Evolutionary conservation across 148 eudicot species (phyloP).

Genomic region (Silene uniflora): DNA sequence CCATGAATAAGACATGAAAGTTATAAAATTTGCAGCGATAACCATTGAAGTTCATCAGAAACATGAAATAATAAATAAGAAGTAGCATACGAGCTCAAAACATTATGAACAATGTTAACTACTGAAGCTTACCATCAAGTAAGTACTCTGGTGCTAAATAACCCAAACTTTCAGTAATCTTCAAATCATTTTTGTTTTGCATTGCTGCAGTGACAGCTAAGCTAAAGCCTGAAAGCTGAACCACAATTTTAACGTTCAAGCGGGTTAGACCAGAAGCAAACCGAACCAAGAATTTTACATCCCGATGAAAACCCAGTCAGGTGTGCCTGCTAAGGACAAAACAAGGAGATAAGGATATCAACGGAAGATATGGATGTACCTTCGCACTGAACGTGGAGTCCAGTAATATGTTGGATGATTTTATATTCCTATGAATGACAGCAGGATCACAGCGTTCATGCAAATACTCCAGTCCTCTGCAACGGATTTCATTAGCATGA

Average conservation of each 20-base stretch:
- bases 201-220: constrained; percentile 50
- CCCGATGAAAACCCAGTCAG: background rate
- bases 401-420: constrained; percentile 67
- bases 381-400: constrained; percentile 80
- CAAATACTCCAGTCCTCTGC: constrained; percentile 76
- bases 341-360: background rate
- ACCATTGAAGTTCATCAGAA: background rate
- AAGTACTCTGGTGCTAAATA: constrained; percentile 86
- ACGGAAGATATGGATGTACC: constrained; percentile 36
- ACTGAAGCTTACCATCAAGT: constrained; percentile 59
- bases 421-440: constrained; percentile 76
- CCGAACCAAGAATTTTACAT: background rate
- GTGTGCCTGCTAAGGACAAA: background rate
- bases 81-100: background rate
- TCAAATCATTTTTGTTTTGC: constrained; percentile 49
- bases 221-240: constrained; percentile 79
- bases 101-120: background rate
- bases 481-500: background rate
- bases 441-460: constrained; percentile 79
- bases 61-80: background rate
- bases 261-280: background rate
- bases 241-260: constrained; percentile 4
- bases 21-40: background rate
- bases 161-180: constrained; percentile 60
- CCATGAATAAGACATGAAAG: background rate